Base-by-base conservation (phyloP, 2,329 filamentous ascomycete species). In the Truncatella angustata region DNA sequence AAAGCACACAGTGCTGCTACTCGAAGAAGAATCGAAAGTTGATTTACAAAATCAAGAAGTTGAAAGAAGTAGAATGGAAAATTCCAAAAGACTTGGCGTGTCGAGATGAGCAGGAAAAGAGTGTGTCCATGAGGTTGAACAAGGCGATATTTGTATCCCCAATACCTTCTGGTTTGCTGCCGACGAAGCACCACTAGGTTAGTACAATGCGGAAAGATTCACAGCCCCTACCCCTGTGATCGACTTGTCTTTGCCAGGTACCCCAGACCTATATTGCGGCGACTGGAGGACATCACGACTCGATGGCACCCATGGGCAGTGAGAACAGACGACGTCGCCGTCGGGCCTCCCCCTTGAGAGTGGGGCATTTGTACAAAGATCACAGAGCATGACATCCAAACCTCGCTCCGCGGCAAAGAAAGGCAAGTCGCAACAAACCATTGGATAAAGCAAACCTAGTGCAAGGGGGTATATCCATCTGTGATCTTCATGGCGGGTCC, bases 91-190 rank as follows among this genome's bases (percentile, higher is more conserved):
- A 30, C 44, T 26, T 20, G 26, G 28, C 12, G 24, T 47, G 44
- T 44, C 12, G n/a, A n/a, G n/a, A n/a, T n/a, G n/a, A n/a, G n/a
- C 40, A 44, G 14, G 28, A 44, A 47, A 12, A 47, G 26, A 47
- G 23, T 12, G 12, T n/a, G 40, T 16, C 24, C 16, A 12, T 12
- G 40, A 37, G 18, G 32, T 21, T 21, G 45, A 37, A 49, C 18
- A 36, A 49, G 10, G 30, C 23, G 45, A 49, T 49, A 49, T 49
- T 36, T 49, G 45, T 35, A 49, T 39, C 37, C 45, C 9, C n/a
- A n/a, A n/a, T n/a, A n/a, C n/a, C 14, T 30, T 20, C 40, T 10
- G 16, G 23, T 28, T 16, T 24, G 21, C 40, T 7, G 18, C n/a
- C 37, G n/a, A 16, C 40, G 11, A 44, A 44, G 40, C 40, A n/a